phyloP scores from a whole-genome alignment of 176 grass and related monocot species.

The Rhynchospora breviuscula region DNA sequence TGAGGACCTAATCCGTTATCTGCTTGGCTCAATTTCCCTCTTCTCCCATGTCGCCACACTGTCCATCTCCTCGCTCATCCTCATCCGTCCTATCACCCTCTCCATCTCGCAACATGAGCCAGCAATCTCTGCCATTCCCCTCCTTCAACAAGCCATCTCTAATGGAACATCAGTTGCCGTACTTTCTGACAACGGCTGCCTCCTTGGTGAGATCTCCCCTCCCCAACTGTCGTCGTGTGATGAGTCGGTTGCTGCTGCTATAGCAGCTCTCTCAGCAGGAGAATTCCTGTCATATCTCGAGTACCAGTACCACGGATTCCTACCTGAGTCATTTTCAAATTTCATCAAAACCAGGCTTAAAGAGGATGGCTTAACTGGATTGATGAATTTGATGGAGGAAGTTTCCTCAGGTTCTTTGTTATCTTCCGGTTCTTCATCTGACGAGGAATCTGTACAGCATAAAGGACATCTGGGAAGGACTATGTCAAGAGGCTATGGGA shows the following conservation, averaged over 20 bases:
- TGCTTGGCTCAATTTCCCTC: constrained; percentile 72
- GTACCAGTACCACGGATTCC: constrained; percentile 41
- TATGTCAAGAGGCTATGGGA: constrained; percentile 47
- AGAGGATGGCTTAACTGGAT: constrained; percentile 43
- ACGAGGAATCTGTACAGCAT: constrained; percentile 38
- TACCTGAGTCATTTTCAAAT: constrained; percentile 48
- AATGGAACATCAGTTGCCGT: constrained; percentile 51
- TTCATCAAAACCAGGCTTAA: constrained; percentile 50
- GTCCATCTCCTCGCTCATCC: constrained; percentile 54
- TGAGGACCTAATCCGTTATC: constrained; percentile 83
- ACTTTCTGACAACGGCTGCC: constrained; percentile 40
- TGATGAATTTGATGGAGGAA: constrained; percentile 66
- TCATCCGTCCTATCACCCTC: constrained; percentile 49
- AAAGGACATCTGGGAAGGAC: constrained; percentile 16
- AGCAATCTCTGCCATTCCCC: constrained; percentile 54
- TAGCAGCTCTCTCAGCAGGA: constrained; percentile 60
- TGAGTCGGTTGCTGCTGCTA: constrained; percentile 45
- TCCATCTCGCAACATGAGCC: constrained; percentile 46
- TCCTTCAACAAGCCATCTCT: constrained; percentile 45
- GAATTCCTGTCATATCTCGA: constrained; percentile 67
- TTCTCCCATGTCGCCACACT: constrained; percentile 55
- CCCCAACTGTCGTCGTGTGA: constrained; percentile 41
- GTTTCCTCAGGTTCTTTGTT: constrained; percentile 25
- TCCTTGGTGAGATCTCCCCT: constrained; percentile 63
- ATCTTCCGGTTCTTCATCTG: constrained; percentile 41